phyloP scores from a whole-genome alignment of 106 monocot species.

The Dendrobium chrysotoxum region DNA sequence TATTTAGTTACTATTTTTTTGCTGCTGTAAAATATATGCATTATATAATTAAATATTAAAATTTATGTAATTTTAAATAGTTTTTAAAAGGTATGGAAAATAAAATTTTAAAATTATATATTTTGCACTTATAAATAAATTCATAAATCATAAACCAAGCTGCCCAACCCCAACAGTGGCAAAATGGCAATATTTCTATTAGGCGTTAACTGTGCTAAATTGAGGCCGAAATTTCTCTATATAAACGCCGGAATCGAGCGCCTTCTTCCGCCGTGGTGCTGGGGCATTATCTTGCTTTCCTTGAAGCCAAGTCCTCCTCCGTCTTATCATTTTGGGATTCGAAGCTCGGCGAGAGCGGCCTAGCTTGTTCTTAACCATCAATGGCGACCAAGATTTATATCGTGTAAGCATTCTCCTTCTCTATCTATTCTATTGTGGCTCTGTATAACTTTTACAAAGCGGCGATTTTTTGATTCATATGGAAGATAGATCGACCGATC shows the following conservation, averaged over 20 bases:
- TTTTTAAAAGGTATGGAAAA: too few species aligned
- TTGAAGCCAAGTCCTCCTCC: not conserved
- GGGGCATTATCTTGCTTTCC: not conserved
- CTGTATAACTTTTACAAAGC: not conserved
- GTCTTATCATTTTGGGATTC: not conserved
- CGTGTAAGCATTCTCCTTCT: not conserved
- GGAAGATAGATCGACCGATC: not conserved
- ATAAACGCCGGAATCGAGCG: not conserved
- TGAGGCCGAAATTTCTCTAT: not conserved
- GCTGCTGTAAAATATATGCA: too few species aligned
- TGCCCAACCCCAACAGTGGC: too few species aligned
- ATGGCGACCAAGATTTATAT: constrained; percentile 5
- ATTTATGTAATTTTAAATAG: too few species aligned
- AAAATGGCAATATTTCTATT: too few species aligned
- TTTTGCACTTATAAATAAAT: too few species aligned
- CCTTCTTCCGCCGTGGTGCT: not conserved
- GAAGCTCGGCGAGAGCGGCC: not conserved
- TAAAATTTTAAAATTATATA: too few species aligned
- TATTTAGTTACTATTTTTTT: too few species aligned
- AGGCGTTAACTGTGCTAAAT: too few species aligned
- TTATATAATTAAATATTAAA: too few species aligned
- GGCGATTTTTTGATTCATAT: not conserved
- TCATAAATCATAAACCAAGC: too few species aligned
- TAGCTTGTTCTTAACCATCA: not conserved
- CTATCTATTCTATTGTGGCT: not conserved